phyloP scores from a whole-genome alignment of 345 rosid genomes.

The Lumnitzera littorea region DNA sequence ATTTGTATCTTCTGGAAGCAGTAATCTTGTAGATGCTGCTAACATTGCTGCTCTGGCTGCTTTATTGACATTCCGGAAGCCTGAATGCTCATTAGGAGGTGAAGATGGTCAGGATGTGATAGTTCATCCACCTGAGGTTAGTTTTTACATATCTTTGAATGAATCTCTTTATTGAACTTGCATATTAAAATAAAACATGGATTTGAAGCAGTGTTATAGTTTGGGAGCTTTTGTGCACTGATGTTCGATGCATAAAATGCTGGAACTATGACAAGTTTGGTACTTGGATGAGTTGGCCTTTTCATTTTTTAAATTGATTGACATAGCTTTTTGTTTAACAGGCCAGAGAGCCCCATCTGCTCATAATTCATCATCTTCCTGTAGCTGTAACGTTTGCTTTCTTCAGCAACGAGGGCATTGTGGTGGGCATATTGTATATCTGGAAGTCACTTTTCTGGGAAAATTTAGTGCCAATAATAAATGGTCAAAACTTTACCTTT shows the following conservation, averaged over 20 bases:
- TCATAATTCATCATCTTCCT: conserved; percentile 93
- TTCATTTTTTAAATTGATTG: conserved; percentile 4
- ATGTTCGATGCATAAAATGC: too few species aligned
- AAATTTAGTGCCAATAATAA: neutral
- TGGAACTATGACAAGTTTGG: too few species aligned
- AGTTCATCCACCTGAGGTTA: conserved; percentile 85
- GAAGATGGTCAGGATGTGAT: conserved; percentile 73
- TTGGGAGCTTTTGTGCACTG: too few species aligned
- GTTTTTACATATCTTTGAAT: conserved; percentile 10
- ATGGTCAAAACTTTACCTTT: neutral
- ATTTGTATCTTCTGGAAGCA: conserved; percentile 17
- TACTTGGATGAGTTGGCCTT: conserved; percentile 23
- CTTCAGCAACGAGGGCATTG: conserved; percentile 42
- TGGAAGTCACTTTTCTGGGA: neutral
- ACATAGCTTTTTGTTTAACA: conserved; percentile 21
- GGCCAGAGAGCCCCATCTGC: conserved; percentile 81
- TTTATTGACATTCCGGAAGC: conserved; percentile 79
- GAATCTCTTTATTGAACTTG: too few species aligned
- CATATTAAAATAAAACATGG: too few species aligned
- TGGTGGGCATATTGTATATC: conserved; percentile 38
- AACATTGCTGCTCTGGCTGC: conserved; percentile 93
- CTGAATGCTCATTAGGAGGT: conserved; percentile 86
- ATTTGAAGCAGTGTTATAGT: too few species aligned
- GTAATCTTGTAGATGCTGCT: conserved; percentile 96
- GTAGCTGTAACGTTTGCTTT: conserved; percentile 91